Conservation (phyloP, 345 rosid species). For the Garcia nutans region DNA sequence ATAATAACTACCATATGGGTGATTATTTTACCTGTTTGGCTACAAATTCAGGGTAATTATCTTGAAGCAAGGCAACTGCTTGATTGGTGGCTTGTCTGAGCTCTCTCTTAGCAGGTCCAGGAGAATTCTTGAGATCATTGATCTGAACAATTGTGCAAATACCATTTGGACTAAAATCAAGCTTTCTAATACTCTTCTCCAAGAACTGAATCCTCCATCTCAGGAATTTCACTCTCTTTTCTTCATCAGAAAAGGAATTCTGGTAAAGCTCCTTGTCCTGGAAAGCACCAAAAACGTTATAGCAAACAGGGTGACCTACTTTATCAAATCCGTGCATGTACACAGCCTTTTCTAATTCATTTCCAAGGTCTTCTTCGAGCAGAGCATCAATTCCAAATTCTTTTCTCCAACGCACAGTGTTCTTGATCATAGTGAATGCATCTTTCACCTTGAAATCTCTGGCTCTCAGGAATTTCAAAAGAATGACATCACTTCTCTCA, state of each 20-base stretch:
- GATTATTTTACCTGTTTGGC: slow-evolving; percentile 39
- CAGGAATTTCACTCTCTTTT: slow-evolving; percentile 45
- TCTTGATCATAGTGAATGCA: slow-evolving; percentile 50
- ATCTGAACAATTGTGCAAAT: slow-evolving; percentile 41
- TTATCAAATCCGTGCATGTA: slow-evolving; percentile 39
- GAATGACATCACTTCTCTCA: slow-evolving; percentile 41
- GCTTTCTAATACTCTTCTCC: slow-evolving; percentile 49
- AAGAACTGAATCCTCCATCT: slow-evolving; percentile 49
- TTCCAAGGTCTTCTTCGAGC: slow-evolving; percentile 48
- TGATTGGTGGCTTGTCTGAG: slow-evolving; percentile 41
- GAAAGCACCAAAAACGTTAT: slow-evolving; percentile 47
- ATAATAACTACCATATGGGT: not conserved
- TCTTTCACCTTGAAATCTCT: slow-evolving; percentile 55
- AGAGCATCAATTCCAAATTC: slow-evolving; percentile 43
- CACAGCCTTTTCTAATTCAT: slow-evolving; percentile 34
- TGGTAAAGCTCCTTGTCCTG: slow-evolving; percentile 41
- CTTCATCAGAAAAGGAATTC: slow-evolving; percentile 37
- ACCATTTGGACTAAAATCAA: slow-evolving; percentile 46
- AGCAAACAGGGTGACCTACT: slow-evolving; percentile 55
- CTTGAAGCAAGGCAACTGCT: slow-evolving; percentile 45
- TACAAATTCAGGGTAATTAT: slow-evolving; percentile 57
- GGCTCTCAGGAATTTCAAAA: slow-evolving; percentile 55
- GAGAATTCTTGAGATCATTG: slow-evolving; percentile 51
- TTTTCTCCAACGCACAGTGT: slow-evolving; percentile 48
- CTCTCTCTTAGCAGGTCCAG: slow-evolving; percentile 39